Evolutionary conservation across 169 alveolate genomes (phyloP).

Genomic region (Plasmodium cynomolgi): DNA sequence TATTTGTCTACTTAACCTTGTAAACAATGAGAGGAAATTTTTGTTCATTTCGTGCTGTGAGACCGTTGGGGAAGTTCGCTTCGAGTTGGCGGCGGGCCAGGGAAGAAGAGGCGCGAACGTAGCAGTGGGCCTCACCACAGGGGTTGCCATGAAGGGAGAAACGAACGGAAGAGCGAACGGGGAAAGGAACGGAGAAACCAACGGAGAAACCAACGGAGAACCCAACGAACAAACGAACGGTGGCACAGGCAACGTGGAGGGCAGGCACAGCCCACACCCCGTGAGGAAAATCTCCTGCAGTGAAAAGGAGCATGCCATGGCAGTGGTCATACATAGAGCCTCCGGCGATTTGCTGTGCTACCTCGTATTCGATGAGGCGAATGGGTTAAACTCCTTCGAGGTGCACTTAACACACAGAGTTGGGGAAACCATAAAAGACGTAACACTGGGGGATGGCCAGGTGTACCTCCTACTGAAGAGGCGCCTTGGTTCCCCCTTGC

Average conservation of each 20-base stretch:
- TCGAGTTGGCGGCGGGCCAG: background rate
- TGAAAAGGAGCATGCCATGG: slow-evolving; percentile 13
- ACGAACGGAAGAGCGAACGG: background rate
- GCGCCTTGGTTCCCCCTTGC: background rate
- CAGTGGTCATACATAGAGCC: slow-evolving; percentile 14
- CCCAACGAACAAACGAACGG: background rate
- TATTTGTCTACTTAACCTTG: slow-evolving; percentile 24
- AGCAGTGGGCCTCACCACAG: background rate
- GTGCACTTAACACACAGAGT: background rate
- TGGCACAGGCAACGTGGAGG: background rate
- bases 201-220: background rate
- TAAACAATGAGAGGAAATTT: slow-evolving; percentile 33
- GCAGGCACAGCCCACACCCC: background rate
- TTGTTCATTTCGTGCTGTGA: slow-evolving; percentile 20
- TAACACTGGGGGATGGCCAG: background rate
- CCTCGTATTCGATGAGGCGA: slow-evolving; percentile 9
- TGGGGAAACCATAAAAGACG: slow-evolving; percentile 2
- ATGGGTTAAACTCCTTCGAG: slow-evolving; percentile 13
- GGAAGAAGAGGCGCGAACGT: background rate
- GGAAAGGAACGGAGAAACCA: background rate
- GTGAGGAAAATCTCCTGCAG: slow-evolving; percentile 16
- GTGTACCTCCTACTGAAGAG: slow-evolving; percentile 27
- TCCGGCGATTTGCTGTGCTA: background rate
- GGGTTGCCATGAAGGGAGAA: background rate
- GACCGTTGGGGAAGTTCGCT: background rate